Evolutionary conservation across 768 basidiomycete species (phyloP), one percentile per base, ranked within the genome.

Genomic region (Naematelia encephala): DNA sequence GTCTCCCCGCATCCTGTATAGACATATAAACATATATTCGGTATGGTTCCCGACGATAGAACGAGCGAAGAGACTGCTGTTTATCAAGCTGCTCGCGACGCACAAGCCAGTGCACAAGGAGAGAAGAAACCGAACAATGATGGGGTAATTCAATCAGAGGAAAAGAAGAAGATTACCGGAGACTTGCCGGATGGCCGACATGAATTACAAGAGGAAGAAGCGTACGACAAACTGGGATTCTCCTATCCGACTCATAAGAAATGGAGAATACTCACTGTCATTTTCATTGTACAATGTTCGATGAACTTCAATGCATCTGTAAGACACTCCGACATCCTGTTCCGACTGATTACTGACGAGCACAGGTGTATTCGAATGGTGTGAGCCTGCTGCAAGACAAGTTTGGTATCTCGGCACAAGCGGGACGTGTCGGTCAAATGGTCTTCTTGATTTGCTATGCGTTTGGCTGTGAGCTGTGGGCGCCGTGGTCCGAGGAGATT

Each of bases 391-490:
- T 72, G 27, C 27, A 51, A 4, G 66, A 66, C 25, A 57, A 75
- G 28, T 76, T 68, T 45, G 52, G 54, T 44, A 57, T 76, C 49
- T 65, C 64, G 2, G 63, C 52, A 13, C 73, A 75, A 61, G 61
- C 54, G 8, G 75, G 67, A 5, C 57, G 75, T 44, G 67, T 70
- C 14, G 71, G 71, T 21, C 66, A 68, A 43, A 61, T 66, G 52
- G 54, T 71, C 34, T 76, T 74, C 61, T 54, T 74, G 48, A 64
- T 76, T 26, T 47, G 54, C 4, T 74, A 74, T 59, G 73, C 65
- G 2, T 68, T 73, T 30, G 73, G 72, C 30, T 70, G 69, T 56
- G 72, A 74, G 63, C 60, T 71, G 5, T 69, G 66, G 66, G 69
- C 71, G 4, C 72, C 69, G 1, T 72, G 64, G 66, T 53, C 50